Base-by-base conservation (phyloP, 169 alveolate species). In the Plasmodium sp. region DNA sequence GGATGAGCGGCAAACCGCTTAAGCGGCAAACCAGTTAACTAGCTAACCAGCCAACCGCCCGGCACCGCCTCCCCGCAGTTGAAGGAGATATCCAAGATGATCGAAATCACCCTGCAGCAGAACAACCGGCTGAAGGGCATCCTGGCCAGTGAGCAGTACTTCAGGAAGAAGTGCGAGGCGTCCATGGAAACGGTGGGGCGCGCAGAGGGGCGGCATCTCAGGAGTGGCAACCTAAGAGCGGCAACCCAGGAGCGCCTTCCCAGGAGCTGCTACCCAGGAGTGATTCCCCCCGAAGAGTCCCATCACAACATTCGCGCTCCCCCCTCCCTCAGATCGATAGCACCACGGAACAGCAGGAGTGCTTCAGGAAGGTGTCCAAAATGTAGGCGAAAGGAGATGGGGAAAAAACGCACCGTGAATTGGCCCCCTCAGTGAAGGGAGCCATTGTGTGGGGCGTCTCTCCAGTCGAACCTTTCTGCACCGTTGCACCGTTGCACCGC, bases 101-200 rank as follows among this genome's bases (percentile, higher is more conserved):
- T 84, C 36, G 93, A 84, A 73, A 41, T 83, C 18, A 84, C 93
- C n/a, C 18, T 84, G 58, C 83, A 72, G n/a, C 93, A 84, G 39
- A 84, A 84, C 41, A 84, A 84, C 33, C 45, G 93, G 51, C 18
- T 84, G 58, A 84, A 84, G 41, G 34, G 34, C 62, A 84, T 84
- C 58, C 45, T 84, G 31, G 81, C 83, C 12, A 84, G 79, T 74
- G 93, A 84, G 56, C 22, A 73, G 14, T 84, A 84, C 77, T 74
- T 84, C 22, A 84, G 84, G 84, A 84, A 84, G 77, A 84, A 84
- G 39, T 84, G 93, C 41, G 93, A 84, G 56, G 93, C 93, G 12
- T 31, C 93, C 18, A 31, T 84, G 77, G 93, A 84, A 74, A 84
- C 62, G 27, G 93, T 84, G 33, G 45, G 27, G 41, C 71, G 56